Base-by-base conservation (phyloP, 148 eudicot genomes). In the Agrostemma githago region DNA sequence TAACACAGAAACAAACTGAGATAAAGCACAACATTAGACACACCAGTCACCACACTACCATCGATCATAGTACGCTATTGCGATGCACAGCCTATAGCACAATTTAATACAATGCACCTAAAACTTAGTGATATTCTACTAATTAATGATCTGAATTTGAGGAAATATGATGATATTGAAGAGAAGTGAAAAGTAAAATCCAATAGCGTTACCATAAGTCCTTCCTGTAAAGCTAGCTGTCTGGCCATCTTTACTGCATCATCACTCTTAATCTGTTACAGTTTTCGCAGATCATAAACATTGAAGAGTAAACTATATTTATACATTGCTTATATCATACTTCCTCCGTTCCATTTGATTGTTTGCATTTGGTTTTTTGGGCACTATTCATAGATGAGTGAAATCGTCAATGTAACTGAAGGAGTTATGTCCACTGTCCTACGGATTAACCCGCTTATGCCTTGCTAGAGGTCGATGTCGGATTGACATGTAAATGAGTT, bases 191-290 rank as follows among this genome's bases (percentile, higher is more conserved):
- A 21, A 41, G 42, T 10, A 5, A 34, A 65, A 57, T 11, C 3
- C 5, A 8, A 38, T 38, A 4, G 39, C 58, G 69, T 79, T 86
- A 95, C 98, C 90, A 90, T 83, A 44, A 95, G 97, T 19, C 98
- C 98, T 83, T 95, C 98, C 79, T 90, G 87, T 71, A 92, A 53
- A 48, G 97, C 97, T 72, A 95, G 80, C 78, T 88, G 78, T 78
- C 98, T 87, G 11, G 98, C 98, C 98, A 95, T 95, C 17, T 86
- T 89, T 4, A 95, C 88, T 8, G 98, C 84, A 60, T 95, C 98
- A 65, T 92, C 97, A 79, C 98, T 92, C 62, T 90, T 88, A 62
- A 95, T 85, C 98, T 93, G 77, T 70, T 59, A 80, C 17, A 15
- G 71, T 38, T 14, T 5, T 65, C 6, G 48, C 34, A 63, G 62